Conservation (phyloP, 2,329 filamentous ascomycete genomes). For the Trichophyton simii region DNA sequence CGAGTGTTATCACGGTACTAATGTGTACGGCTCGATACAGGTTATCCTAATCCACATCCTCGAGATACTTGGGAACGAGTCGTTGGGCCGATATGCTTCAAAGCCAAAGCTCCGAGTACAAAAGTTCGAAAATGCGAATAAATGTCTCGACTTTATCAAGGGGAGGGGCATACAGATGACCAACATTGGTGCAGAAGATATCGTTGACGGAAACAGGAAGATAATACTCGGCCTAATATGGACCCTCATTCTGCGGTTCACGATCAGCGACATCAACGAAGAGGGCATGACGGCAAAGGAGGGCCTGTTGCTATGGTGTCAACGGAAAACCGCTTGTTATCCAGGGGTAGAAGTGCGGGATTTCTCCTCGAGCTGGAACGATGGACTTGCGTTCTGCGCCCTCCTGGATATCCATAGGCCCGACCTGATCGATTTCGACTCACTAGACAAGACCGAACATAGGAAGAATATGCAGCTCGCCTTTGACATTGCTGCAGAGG, state of each 20-base stretch:
- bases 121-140: constrained; percentile 95
- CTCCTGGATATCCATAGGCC: constrained; percentile 93
- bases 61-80: constrained; percentile 88
- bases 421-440: constrained; percentile 92
- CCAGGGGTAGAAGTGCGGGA: constrained; percentile 92
- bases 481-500: constrained; percentile 88
- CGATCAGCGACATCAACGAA: constrained; percentile 96
- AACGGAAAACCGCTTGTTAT: constrained; percentile 96
- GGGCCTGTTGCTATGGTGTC: constrained; percentile 89
- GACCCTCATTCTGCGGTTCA: constrained; percentile 95
- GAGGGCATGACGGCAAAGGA: constrained; percentile 97
- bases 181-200: constrained; percentile 95
- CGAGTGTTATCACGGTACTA: not conserved
- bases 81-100: constrained; percentile 88
- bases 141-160: constrained; percentile 86
- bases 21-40: constrained; percentile 33
- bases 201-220: constrained; percentile 94
- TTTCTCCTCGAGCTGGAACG: constrained; percentile 94
- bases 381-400: constrained; percentile 91
- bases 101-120: constrained; percentile 94
- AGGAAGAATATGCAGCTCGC: constrained; percentile 95
- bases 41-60: constrained; percentile 93
- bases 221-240: constrained; percentile 96
- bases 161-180: constrained; percentile 88
- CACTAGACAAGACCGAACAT: constrained; percentile 86